These are phyloP conservation scores for Fusarium acutatum DNA, from an alignment of 2,329 filamentous ascomycete species.

Conservation along the genomic window DNA sequence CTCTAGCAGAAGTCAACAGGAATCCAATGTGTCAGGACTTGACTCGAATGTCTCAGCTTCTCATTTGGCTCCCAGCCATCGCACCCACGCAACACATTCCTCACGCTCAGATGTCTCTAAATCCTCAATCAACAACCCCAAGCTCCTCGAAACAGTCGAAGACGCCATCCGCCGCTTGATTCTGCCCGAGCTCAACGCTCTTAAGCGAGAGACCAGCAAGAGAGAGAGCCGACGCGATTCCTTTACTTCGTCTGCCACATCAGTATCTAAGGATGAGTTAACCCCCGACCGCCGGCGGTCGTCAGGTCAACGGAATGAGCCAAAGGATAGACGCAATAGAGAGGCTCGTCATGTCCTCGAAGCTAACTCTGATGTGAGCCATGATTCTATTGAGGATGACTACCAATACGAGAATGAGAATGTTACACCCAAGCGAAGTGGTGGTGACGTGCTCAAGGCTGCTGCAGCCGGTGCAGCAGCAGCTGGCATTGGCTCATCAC, in stretches of 20 bases:
- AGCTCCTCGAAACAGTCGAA: slow-evolving; percentile 88
- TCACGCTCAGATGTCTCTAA: slow-evolving; percentile 61
- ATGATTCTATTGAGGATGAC: slow-evolving; percentile 55
- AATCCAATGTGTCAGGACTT: slow-evolving; percentile 61
- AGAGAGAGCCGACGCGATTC: slow-evolving; percentile 76
- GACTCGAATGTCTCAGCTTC: slow-evolving; percentile 66
- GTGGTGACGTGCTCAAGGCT: slow-evolving; percentile 54
- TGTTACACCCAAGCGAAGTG: slow-evolving; percentile 56
- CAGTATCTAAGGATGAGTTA: slow-evolving; percentile 62
- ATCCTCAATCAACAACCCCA: slow-evolving; percentile 91
- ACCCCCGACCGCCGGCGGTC: slow-evolving; percentile 71
- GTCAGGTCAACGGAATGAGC: slow-evolving; percentile 61
- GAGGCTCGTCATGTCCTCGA: slow-evolving; percentile 65
- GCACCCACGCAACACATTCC: slow-evolving; percentile 64
- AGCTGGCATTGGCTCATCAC: slow-evolving; percentile 46
- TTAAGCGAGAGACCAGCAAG: slow-evolving; percentile 90
- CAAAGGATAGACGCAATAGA: slow-evolving; percentile 57
- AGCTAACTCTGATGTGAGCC: slow-evolving; percentile 58
- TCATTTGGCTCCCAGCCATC: slow-evolving; percentile 62
- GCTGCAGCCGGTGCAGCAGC: slow-evolving; percentile 58
- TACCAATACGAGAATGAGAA: slow-evolving; percentile 49
- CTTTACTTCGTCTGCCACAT: slow-evolving; percentile 63
- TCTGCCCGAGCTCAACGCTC: slow-evolving; percentile 86
- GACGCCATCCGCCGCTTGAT: slow-evolving; percentile 91
- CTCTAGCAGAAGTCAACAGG: slow-evolving; percentile 61